A percentile compares a stretch with the other conserved stretches of the same genome.
phyloP scores from a whole-genome alignment of 345 rosid genomes.

The Draba incana region DNA sequence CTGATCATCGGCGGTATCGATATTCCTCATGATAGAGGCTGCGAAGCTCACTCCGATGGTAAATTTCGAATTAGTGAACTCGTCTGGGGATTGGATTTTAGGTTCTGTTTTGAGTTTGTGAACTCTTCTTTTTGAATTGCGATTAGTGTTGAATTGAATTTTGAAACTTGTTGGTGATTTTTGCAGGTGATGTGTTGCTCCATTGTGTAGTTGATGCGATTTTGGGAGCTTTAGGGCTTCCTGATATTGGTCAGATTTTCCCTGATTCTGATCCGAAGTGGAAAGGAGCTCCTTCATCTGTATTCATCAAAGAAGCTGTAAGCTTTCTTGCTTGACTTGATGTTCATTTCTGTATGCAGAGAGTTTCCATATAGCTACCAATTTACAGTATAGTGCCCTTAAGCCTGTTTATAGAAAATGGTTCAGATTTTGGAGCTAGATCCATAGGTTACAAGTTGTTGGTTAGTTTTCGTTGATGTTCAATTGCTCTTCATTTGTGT shows the following conservation, averaged over 20 bases:
- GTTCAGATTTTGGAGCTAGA: constrained; percentile 2
- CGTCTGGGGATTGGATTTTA: background rate
- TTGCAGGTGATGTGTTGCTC: constrained; percentile 93
- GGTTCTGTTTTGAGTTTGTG: background rate
- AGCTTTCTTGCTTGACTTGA: constrained; percentile 37
- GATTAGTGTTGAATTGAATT: background rate
- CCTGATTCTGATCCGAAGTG: constrained; percentile 95
- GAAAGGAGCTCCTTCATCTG: constrained; percentile 95
- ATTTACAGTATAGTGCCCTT: background rate
- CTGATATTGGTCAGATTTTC: constrained; percentile 97
- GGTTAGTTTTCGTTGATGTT: too few relatives aligned
- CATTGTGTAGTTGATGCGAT: constrained; percentile 99
- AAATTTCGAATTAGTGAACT: background rate
- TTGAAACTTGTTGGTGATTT: constrained; percentile 4
- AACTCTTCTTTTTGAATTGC: too few relatives aligned
- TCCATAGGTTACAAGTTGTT: background rate
- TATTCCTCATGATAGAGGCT: constrained; percentile 94
- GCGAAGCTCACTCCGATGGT: constrained; percentile 99
- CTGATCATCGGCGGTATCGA: constrained; percentile 91
- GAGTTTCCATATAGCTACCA: background rate
- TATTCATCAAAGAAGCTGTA: constrained; percentile 94
- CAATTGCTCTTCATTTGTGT: too few relatives aligned
- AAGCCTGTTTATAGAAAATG: background rate
- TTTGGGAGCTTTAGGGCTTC: constrained; percentile 93
- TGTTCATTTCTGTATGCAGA: constrained; percentile 3